These are phyloP conservation scores for Sclerotinia subarctica DNA, from an alignment of 2,329 filamentous ascomycete genomes.

Conservation along the genomic window DNA sequence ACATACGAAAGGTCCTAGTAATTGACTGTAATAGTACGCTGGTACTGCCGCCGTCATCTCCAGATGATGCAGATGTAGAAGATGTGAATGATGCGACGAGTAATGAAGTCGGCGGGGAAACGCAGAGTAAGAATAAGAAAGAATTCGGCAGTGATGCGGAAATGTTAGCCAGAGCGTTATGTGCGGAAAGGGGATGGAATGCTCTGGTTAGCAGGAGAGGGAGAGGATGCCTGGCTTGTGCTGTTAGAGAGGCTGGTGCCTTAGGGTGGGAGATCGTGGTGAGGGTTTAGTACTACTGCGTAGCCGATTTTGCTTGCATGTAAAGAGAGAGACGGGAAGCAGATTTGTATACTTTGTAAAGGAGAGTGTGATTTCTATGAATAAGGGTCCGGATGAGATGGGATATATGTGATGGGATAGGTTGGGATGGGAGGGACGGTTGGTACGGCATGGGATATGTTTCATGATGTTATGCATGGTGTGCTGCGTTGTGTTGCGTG, in stretches of 20 bases:
- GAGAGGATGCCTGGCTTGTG: conserved; percentile 69
- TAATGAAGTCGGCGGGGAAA: not conserved
- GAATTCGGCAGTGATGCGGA: conserved; percentile 59
- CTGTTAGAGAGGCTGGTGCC: conserved; percentile 70
- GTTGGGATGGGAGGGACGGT: not conserved
- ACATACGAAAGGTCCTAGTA: conserved; percentile 48
- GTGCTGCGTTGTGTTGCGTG: not conserved
- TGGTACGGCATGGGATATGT: not conserved
- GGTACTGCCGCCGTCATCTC: conserved; percentile 33
- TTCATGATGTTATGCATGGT: not conserved
- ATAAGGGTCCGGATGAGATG: not conserved
- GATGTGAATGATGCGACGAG: not conserved
- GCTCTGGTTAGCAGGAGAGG: conserved; percentile 65
- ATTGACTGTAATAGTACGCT: conserved; percentile 54
- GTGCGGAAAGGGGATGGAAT: conserved; percentile 71
- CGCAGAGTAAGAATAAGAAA: conserved; percentile 5
- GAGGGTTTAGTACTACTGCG: conserved; percentile 24
- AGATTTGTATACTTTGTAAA: not conserved
- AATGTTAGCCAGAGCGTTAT: conserved; percentile 68
- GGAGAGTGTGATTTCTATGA: not conserved
- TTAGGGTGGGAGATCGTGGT: conserved; percentile 52
- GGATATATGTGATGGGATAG: not conserved
- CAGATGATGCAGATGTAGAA: not conserved
- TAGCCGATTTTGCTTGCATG: no score
- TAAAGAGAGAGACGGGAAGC: not conserved